phyloP scores from a whole-genome alignment of 345 rosid genomes.

The Lagerstroemia speciosa region DNA sequence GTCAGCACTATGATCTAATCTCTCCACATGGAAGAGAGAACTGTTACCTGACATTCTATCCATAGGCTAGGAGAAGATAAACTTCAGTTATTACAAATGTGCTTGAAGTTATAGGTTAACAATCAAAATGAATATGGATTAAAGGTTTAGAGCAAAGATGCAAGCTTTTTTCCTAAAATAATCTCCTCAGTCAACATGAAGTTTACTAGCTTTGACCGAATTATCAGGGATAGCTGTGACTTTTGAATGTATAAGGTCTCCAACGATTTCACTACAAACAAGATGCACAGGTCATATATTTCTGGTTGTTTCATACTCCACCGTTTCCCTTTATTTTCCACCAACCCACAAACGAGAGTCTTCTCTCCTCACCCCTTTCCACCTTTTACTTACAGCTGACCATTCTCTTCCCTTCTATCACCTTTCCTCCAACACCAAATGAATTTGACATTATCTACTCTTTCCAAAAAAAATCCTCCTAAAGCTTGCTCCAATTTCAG shows the following conservation, averaged over 20 bases:
- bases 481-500: neutral
- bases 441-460: neutral
- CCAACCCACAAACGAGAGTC: neutral
- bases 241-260: neutral
- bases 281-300: neutral
- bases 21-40: neutral
- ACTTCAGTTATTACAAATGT: neutral
- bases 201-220: neutral
- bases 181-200: neutral
- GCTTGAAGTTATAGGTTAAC: no score
- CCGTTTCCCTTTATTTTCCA: neutral
- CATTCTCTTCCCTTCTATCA: neutral
- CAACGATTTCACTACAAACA: neutral
- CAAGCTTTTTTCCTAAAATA: neutral
- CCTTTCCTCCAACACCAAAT: neutral
- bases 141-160: neutral
- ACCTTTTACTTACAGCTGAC: neutral
- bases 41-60: neutral
- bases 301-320: neutral
- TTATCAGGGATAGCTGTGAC: neutral
- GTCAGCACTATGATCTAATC: neutral
- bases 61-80: neutral
- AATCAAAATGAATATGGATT: neutral
- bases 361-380: neutral
- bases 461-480: neutral